These are phyloP conservation scores for Aethionema arabicum DNA, from an alignment of 345 rosid genomes.

Conservation along the genomic window DNA sequence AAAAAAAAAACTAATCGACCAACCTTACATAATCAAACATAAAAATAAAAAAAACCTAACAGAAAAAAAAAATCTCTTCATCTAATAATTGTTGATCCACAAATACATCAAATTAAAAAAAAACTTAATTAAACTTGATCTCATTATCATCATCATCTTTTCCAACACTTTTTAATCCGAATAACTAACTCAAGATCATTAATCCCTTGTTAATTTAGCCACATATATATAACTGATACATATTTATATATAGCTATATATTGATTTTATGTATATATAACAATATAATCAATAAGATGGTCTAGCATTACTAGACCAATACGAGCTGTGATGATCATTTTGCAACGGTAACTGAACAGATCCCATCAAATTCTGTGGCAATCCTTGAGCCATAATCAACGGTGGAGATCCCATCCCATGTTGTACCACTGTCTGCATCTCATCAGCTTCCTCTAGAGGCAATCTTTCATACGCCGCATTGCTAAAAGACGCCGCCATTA, in stretches of 20 bases:
- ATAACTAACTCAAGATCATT: no score
- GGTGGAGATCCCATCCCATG: conserved; percentile 81
- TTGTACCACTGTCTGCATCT: conserved; percentile 49
- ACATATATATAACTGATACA: conserved; percentile 39
- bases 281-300: conserved; percentile 56
- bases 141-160: conserved; percentile 24
- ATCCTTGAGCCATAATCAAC: conserved; percentile 52
- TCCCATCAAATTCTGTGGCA: conserved; percentile 84
- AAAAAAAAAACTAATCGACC: conserved; percentile 5
- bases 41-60: conserved; percentile 12
- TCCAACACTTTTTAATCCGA: conserved; percentile 8
- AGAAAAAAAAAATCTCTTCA: conserved; percentile 11
- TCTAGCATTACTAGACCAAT: conserved; percentile 73
- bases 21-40: conserved; percentile 31
- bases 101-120: conserved; percentile 14
- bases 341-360: conserved; percentile 73
- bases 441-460: conserved; percentile 90
- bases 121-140: conserved; percentile 26
- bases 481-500: conserved; percentile 97
- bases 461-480: conserved; percentile 98
- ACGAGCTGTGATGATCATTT: conserved; percentile 59
- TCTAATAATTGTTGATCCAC: conserved; percentile 31
- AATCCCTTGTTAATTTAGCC: conserved; percentile 29
- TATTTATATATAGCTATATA: conserved; percentile 33
- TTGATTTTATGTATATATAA: conserved; percentile 15